These are phyloP conservation scores for Omphalea diandra DNA, from an alignment of 441 rosid species.

Conservation along the genomic window DNA sequence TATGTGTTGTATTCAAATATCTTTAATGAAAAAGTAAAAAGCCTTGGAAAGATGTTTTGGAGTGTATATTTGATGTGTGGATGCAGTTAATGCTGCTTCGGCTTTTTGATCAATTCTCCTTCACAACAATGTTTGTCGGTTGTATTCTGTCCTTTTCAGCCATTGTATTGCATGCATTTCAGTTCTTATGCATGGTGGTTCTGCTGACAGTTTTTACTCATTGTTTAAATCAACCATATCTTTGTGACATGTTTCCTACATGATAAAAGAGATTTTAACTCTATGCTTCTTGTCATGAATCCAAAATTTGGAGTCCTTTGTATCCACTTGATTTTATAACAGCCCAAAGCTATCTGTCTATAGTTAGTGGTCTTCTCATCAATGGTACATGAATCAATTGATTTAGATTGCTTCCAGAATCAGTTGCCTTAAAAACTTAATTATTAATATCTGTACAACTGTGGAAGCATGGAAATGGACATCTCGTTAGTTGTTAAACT, in stretches of 20 bases:
- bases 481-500: neutral
- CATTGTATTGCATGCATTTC: no score
- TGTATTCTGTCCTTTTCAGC: no score
- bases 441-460: neutral
- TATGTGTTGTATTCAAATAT: neutral
- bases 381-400: neutral
- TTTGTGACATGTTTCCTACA: neutral
- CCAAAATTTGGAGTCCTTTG: neutral
- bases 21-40: neutral
- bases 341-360: no score
- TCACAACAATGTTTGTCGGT: no score
- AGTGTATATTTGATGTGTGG: neutral
- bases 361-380: neutral
- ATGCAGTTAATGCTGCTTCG: slow-evolving; percentile 3
- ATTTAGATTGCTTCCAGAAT: neutral
- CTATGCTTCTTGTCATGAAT: neutral
- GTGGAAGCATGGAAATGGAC: neutral
- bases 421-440: neutral
- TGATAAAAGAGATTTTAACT: neutral
- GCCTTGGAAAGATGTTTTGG: neutral
- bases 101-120: slow-evolving; percentile 2
- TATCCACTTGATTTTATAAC: no score
- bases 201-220: neutral
- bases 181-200: neutral
- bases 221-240: neutral